phyloP scores from a whole-genome alignment of 495 filamentous ascomycete genomes.

The Podospora pseudopauciseta region DNA sequence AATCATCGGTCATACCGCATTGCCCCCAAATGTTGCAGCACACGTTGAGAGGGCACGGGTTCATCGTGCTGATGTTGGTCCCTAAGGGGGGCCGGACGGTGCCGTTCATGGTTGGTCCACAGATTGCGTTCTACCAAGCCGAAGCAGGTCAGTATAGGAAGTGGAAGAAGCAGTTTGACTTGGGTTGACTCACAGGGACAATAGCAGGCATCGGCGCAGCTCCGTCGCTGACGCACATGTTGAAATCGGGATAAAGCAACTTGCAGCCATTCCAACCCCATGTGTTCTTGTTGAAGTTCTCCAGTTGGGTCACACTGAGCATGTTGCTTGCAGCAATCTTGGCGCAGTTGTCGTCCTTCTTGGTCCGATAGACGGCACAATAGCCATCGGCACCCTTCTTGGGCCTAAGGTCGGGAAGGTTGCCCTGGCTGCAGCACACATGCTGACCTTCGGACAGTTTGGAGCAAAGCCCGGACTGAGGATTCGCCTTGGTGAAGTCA shows the following conservation, averaged over 20 bases:
- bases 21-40: constrained; percentile 43
- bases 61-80: constrained; percentile 23
- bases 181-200: constrained; percentile 9
- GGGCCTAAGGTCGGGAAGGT: constrained; percentile 21
- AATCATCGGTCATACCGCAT: constrained; percentile 46
- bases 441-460: constrained; percentile 31
- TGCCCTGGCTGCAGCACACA: constrained; percentile 44
- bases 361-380: constrained; percentile 22
- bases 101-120: constrained; percentile 32
- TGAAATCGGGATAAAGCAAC: constrained; percentile 20
- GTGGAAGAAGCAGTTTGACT: no score
- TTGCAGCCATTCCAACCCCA: constrained; percentile 46
- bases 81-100: constrained; percentile 11
- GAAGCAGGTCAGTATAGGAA: no score
- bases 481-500: constrained; percentile 19
- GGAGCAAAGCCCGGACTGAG: constrained; percentile 30
- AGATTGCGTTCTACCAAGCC: constrained; percentile 31
- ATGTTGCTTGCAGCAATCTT: constrained; percentile 39
- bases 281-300: constrained; percentile 34
- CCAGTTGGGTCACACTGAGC: constrained; percentile 27
- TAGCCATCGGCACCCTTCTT: constrained; percentile 25
- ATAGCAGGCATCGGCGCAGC: not conserved
- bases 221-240: constrained; percentile 34
- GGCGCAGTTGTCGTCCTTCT: constrained; percentile 35
- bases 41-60: constrained; percentile 36